Evolutionary conservation across 2,329 filamentous ascomycete species (phyloP), one percentile per base, ranked within the genome.

Genomic region (Boeremia lycopersici): DNA sequence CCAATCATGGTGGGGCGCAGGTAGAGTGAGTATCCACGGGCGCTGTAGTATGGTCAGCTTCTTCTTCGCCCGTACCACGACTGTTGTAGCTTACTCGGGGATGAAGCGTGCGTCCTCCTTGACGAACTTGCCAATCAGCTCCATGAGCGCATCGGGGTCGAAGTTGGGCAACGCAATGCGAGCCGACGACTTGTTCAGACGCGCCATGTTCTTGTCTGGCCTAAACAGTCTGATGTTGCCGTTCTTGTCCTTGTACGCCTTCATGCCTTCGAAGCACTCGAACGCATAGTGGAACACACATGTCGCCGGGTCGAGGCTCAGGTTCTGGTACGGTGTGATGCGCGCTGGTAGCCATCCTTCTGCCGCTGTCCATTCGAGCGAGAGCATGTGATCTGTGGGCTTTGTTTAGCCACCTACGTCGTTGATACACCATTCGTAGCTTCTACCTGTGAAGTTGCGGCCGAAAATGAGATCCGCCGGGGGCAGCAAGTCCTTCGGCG

Each of bases 251-350:
- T 93, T 96, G 84, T 99, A 99, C 56, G 95, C 95, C 82, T 99
- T 99, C 92, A 98, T 96, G 66, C 95, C 95, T 81, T 99, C 95
- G 78, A 99, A 99, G 76, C 90, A 95, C 77, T 96, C 91, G 73
- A 98, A 98, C 43, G 91, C 95, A 78, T 99, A 99, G 84, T 99
- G 95, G 79, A 99, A 93, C 60, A 98, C 95, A 79, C 93, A 98
- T 30, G 91, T 95, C 38, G 95, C 91, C 25, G 95, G 95, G 76
- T 98, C 95, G 68, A 99, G 89, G 40, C 90, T 93, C 67, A 99
- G 90, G 79, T 97, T 97, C 78, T 97, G 92, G 82, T 98, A 98
- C 17, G 95, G 95, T 15, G 85, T 87, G 73, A 99, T 98, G 62
- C 86, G 83, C 53, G 93, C 91, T 12, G 87, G 78, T 36, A 89